Base-by-base conservation (phyloP, 2,329 filamentous ascomycete genomes). In the Leptographium procerum region DNA sequence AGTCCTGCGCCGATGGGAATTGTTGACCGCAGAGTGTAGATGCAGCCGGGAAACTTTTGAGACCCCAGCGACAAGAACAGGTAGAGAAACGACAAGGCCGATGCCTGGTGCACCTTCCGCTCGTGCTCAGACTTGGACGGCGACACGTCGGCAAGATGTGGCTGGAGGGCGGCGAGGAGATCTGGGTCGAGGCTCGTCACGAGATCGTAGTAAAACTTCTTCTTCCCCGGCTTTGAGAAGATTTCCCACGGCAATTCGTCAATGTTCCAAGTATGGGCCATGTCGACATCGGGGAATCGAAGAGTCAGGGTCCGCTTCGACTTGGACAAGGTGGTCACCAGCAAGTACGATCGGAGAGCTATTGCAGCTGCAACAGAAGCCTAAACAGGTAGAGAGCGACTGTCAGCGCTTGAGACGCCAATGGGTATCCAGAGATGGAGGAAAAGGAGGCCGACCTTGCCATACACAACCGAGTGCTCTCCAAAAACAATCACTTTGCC, bases 401-500 rank as follows among this genome's bases (percentile, higher is more conserved):
- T n/a, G 19, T 43, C 19, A 43, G 40, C 40, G 16, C 4, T n/a
- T n/a, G 16, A 22, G 19, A 43, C 40, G 16, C 40, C n/a, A n/a
- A 43, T 5, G 31, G 31, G 31, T 10, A 33, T 33, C 10, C 31
- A 10, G 31, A 33, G 36, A 13, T 19, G 43, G 29, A 33, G 36
- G 16, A 14, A 8, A 14, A 16, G 9, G 43, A 29, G 6, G 16
- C 73, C 58, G 75, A 89, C 88, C 82, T 96, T 97, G 69, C 91
- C 91, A 69, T 99, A 85, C 24, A 99, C 94, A n/a, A 97, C 94
- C 2, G 94, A 88, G 75, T 99, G 94, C 72, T 99, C 94, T 64
- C 94, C 94, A 74, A 92, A 97, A 57, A 97, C 89, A 70, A 99
- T 99, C 69, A 96, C 94, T 72, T 99, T 99, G 63, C 92, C 95